Base-by-base conservation (phyloP, 352 stramenopile genomes). In the Nothophytophthora sp. region DNA sequence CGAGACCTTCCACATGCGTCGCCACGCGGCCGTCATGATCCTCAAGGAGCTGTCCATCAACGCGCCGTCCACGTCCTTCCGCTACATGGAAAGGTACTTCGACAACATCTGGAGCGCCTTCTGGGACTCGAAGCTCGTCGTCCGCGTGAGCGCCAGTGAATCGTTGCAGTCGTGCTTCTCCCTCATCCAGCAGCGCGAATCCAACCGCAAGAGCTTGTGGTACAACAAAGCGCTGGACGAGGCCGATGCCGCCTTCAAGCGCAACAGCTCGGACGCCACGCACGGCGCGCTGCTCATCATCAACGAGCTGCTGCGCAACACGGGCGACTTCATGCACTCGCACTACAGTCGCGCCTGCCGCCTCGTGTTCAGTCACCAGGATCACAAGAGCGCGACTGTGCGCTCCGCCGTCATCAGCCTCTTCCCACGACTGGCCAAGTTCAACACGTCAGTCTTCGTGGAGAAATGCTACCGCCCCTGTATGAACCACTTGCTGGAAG, bases 51-150 rank as follows among this genome's bases (percentile, higher is more conserved):
- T 95, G 28, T 84, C 83, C 9, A 88, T 86, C 50, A 95, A 95
- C 42, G 82, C 86, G 38, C 86, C 86, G 23, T 92, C 86, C 8
- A 95, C 83, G 35, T 77, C 81, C 15, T 95, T 92, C 50, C 67
- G 86, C 23, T 89, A 95, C 70, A 90, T 95, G 76, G 86, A 95
- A 55, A 85, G 80, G 53, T 95, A 92, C 69, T 95, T 95, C 55
- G 86, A 95, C 63, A 86, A 90, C 36, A 93, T 94, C 55, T 95
- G 86, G 86, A 94, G 83, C 60, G 86, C 81, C 9, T 94, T 95
- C 66, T 91, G 86, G 79, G 86, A 95, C 69, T 60, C 73, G 8
- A 90, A 86, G 47, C 50, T 92, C 18, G 76, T 85, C 9, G 84
- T 92, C 43, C 70, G 85, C 32, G 81, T 92, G 44, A 90, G 79